Evolutionary conservation across 2,329 filamentous ascomycete genomes (phyloP).

Genomic region (Drechslera avenae): DNA sequence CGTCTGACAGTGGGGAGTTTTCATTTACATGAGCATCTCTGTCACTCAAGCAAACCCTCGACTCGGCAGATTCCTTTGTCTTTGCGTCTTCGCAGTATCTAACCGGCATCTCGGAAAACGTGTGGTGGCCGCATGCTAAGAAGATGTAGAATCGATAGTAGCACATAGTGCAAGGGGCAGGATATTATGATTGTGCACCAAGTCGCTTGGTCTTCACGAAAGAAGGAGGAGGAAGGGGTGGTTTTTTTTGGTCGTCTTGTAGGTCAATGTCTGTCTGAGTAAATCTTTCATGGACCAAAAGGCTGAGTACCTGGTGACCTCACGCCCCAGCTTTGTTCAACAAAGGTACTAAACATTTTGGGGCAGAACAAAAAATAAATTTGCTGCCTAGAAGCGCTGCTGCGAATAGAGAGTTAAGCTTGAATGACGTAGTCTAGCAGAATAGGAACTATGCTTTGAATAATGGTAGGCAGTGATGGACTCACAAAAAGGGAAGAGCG

Average conservation of each 20-base stretch:
- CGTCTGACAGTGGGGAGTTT: neutral
- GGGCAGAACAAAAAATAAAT: neutral
- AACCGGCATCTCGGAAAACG: constrained; percentile 41
- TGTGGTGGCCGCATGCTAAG: constrained; percentile 50
- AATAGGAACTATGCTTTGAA: neutral
- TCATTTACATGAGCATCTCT: neutral
- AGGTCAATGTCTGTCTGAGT: neutral
- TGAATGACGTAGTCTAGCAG: neutral
- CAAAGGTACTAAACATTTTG: neutral
- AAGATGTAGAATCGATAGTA: constrained; percentile 52
- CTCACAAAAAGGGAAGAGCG: too few species aligned
- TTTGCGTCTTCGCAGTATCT: constrained; percentile 39
- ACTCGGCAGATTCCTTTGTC: neutral
- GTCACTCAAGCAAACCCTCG: too few species aligned
- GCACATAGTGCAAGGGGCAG: constrained; percentile 43
- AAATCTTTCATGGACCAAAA: neutral
- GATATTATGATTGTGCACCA: neutral
- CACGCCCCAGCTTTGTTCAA: neutral
- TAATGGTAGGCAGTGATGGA: too few species aligned
- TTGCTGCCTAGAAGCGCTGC: neutral
- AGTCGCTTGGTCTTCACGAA: neutral
- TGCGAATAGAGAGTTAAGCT: neutral
- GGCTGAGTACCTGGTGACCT: neutral
- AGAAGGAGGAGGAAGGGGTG: too few species aligned
- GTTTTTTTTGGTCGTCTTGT: neutral